Evolutionary conservation across 2,329 filamentous ascomycete genomes (phyloP), one percentile per base, ranked within the genome.

Genomic region (Apiospora rasikravindrae): DNA sequence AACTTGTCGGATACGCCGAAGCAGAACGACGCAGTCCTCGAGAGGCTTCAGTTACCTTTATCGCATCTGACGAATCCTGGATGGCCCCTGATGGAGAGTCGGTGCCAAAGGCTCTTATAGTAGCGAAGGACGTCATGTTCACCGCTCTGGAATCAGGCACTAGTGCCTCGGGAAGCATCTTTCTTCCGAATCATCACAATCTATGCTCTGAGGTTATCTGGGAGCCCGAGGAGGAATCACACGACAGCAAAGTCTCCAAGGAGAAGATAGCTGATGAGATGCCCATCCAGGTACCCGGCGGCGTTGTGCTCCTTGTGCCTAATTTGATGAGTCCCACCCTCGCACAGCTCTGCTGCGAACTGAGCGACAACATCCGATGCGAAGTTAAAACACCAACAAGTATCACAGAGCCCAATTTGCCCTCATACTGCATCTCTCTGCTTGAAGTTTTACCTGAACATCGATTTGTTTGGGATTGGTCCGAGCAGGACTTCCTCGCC

Each of bases 171-270:
- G 79, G 73, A 0, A 79, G 77, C 0, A 40, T 22, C 11, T 89
- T 87, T 73, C 75, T 89, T 11, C 84, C 86, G 0, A 86, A 84
- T 33, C 83, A 88, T 73, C 84, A 83, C 44, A 85, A 85, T 26
- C 80, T 89, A 1, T 87, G 86, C 71, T 85, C 84, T 2, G 79
- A 87, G 73, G 80, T 89, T 68, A 74, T 82, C 2, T 89, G 87
- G 88, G 37, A 51, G 16, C 47, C 40, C 11, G n/a, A 51, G 33
- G 37, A 68, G 16, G 33, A 53, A 33, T 53, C n/a, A 4, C 33
- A 40, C 8, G 10, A 64, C 33, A n/a, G 33, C 4, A n/a, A 40
- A 4, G 3, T n/a, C 10, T 6, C 19, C 10, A 2, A 40, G 5
- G 57, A 64, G 26, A 14, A 29, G 10, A 37, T 7, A 11, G 3